Evolutionary conservation across 768 basidiomycete genomes (phyloP), one percentile per base, ranked within the genome.

Genomic region (Mycena indigotica): DNA sequence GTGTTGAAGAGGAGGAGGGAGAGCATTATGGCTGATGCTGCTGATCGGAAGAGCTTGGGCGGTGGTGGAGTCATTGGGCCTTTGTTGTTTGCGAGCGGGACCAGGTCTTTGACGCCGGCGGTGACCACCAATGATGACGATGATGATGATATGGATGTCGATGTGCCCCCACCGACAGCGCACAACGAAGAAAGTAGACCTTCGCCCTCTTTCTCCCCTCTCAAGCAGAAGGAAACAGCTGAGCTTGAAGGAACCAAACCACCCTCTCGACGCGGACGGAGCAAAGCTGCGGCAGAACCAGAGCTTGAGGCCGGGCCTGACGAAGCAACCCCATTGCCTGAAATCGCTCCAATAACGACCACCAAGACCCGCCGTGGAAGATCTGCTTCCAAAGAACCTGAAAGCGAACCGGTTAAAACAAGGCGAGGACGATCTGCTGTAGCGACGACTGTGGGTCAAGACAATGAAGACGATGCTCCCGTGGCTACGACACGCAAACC

Each of bases 1-100:
- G 73, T 69, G 53, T 80, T 79, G 74, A 81, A 78, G 70, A 73
- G 73, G 59, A 70, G 79, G 55, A 69, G 75, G 50, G 61, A 62
- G 29, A 62, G 61, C 23, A 39, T 58, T 48, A 53, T 57, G 8
- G 55, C 44, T 8, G 59, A 67, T 45, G 77, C 24, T 61, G 72
- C 2, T 67, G 56, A 2, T 68, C 71, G 58, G 69, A 73, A 69
- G 60, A 75, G 40, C 50, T 52, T 5, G 73, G 8, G 65, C 56
- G 17, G 71, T 55, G 28, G 68, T 69, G 53, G 62, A 59, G 15
- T 44, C 49, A 53, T 29, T 26, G 32, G 21, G n/a, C n/a, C n/a
- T n/a, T n/a, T 44, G 51, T 35, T 13, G 55, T 40, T 21, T 57
- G 64, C 25, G 51, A 35, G 30, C 24, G 5, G 26, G 6, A 40